Percentiles rank a stretch among this genome's conserved stretches.
Evolutionary conservation across 164 flowering plant species (phyloP).

Genomic region (Dillenia suffruticosa): DNA sequence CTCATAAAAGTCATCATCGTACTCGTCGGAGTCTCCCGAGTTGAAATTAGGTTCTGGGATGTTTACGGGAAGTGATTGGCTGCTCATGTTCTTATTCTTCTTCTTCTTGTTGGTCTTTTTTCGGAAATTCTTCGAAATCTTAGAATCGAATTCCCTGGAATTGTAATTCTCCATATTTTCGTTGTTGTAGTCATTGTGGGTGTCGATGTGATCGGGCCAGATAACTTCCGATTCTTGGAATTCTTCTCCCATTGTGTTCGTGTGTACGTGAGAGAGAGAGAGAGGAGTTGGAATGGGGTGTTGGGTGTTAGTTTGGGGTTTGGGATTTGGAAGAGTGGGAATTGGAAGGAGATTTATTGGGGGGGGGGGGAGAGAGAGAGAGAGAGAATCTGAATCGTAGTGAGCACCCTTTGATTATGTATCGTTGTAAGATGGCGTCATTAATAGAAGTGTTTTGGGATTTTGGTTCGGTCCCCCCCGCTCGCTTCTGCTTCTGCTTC

Average conservation of each 20-base stretch:
- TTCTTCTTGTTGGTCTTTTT: not conserved
- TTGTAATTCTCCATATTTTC: too few relatives aligned
- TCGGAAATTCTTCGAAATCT: too few relatives aligned
- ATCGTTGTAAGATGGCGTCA: slow-evolving; percentile 13
- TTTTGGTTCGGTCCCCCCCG: slow-evolving; percentile 11
- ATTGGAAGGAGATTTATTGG: slow-evolving; percentile 6
- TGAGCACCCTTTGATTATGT: slow-evolving; percentile 1
- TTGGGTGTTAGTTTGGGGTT: not conserved
- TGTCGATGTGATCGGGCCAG: slow-evolving; percentile 4
- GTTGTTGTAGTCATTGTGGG: not conserved
- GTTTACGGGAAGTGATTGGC: slow-evolving; percentile 22
- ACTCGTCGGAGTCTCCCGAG: slow-evolving; percentile 11
- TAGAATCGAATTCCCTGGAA: too few relatives aligned
- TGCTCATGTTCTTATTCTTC: slow-evolving; percentile 5
- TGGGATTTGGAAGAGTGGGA: not conserved
- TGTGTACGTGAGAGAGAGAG: not conserved
- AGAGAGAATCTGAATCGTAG: not conserved
- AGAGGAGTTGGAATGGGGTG: not conserved
- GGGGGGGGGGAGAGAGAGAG: not conserved
- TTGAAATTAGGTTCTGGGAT: slow-evolving; percentile 22
- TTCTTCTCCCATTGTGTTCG: slow-evolving; percentile 21
- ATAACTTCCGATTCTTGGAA: slow-evolving; percentile 31
- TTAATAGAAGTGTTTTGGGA: slow-evolving; percentile 2
- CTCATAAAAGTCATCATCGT: slow-evolving; percentile 22
- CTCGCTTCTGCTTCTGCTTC: slow-evolving; percentile 2